These are phyloP conservation scores for Didymella arachidicola DNA, from an alignment of 2,329 filamentous ascomycete species.

Conservation along the genomic window DNA sequence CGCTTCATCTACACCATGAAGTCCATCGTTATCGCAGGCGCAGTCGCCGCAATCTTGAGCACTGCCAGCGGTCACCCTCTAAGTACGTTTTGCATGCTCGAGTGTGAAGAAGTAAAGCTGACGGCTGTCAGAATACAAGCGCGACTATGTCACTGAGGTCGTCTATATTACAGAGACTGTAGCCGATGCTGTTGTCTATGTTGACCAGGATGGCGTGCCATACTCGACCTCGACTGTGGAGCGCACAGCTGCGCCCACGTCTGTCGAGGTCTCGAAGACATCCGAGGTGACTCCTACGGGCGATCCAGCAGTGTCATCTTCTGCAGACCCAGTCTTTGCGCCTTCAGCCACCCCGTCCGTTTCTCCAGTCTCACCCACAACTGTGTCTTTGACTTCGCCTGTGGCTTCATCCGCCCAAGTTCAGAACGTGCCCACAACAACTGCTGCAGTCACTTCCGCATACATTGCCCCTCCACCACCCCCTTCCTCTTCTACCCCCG, in stretches of 20 bases:
- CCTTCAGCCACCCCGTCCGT: slow-evolving; percentile 18
- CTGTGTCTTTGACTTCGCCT: slow-evolving; percentile 18
- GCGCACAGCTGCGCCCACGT: slow-evolving; percentile 13
- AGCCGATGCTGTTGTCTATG: slow-evolving; percentile 42
- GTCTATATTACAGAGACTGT: slow-evolving; percentile 43
- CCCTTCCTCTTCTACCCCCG: neutral
- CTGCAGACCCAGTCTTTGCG: slow-evolving; percentile 9
- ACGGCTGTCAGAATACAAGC: slow-evolving; percentile 39
- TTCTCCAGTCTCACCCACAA: slow-evolving; percentile 13
- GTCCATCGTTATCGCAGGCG: slow-evolving; percentile 49
- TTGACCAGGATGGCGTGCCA: slow-evolving; percentile 42
- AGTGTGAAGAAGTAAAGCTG: slow-evolving; percentile 10
- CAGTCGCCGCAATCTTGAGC: slow-evolving; percentile 50
- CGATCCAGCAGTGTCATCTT: slow-evolving; percentile 14
- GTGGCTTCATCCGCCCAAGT: slow-evolving; percentile 16
- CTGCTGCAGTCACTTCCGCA: slow-evolving; percentile 2
- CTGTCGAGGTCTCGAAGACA: slow-evolving; percentile 20
- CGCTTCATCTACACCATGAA: slow-evolving; percentile 55
- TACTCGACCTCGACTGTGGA: slow-evolving; percentile 36
- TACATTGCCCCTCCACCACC: slow-evolving; percentile 5
- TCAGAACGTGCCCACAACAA: neutral
- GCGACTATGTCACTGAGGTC: slow-evolving; percentile 43
- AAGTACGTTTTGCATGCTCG: slow-evolving; percentile 29
- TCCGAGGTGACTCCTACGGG: slow-evolving; percentile 23
- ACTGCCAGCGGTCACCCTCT: slow-evolving; percentile 56